Conservation (phyloP, 345 rosid genomes). For the Erodium maritimum region DNA sequence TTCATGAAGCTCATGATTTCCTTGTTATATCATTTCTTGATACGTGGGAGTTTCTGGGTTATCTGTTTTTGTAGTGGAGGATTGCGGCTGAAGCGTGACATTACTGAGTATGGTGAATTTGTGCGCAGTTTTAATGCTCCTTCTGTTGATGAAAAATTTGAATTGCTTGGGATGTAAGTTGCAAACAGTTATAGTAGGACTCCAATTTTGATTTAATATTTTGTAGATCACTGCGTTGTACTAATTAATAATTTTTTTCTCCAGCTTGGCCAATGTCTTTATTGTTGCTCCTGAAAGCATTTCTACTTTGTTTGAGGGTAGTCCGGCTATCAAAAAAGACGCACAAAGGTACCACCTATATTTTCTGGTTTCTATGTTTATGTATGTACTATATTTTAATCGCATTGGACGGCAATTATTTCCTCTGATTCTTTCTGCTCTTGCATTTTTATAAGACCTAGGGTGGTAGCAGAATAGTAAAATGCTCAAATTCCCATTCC, state of each 20-base stretch:
- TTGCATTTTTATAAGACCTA: not conserved
- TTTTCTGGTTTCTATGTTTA: not conserved
- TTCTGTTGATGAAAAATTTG: slow-evolving; percentile 89
- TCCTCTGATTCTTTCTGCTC: not conserved
- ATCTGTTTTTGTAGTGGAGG: slow-evolving; percentile 56
- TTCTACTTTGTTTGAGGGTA: slow-evolving; percentile 82
- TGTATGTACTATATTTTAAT: not conserved
- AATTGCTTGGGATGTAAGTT: slow-evolving; percentile 82
- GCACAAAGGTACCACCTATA: slow-evolving; percentile 55
- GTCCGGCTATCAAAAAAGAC: slow-evolving; percentile 85
- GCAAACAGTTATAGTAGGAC: not conserved
- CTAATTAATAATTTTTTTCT: slow-evolving; percentile 14
- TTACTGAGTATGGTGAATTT: slow-evolving; percentile 81
- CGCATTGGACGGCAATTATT: not conserved
- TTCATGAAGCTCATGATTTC: not conserved
- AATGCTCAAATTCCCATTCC: not conserved
- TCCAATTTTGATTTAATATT: not conserved
- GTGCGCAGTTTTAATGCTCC: slow-evolving; percentile 83
- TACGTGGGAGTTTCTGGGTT: not conserved
- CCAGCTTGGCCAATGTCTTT: slow-evolving; percentile 87
- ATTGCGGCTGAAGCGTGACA: slow-evolving; percentile 87
- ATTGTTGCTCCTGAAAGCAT: slow-evolving; percentile 97
- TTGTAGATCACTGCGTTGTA: not conserved
- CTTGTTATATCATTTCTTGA: not conserved
- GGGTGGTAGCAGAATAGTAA: not conserved